Evolutionary conservation across 805 yeast species (phyloP).

Genomic region (Yarrowia porcina): DNA sequence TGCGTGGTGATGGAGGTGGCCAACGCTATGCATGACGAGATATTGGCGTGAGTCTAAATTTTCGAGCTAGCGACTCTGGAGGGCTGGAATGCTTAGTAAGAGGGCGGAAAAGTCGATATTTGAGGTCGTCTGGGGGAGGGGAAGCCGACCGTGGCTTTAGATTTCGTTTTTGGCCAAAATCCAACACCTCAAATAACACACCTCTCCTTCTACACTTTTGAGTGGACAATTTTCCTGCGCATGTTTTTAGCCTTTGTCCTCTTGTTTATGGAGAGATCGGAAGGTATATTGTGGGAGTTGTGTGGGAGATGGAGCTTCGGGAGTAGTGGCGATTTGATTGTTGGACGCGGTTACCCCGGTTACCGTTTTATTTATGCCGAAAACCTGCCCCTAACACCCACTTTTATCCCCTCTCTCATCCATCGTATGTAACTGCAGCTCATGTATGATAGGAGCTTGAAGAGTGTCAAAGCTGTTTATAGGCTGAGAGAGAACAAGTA

Average conservation of each 20-base stretch:
- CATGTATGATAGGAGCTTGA: no score
- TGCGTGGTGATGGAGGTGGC: slow-evolving; percentile 9
- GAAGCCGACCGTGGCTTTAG: neutral
- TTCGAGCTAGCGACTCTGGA: neutral
- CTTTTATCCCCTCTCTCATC: no score
- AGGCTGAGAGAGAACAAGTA: no score
- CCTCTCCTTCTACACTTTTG: neutral
- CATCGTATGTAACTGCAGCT: no score
- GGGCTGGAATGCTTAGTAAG: no score
- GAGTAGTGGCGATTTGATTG: no score
- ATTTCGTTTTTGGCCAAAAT: no score
- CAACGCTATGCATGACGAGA: slow-evolving; percentile 23
- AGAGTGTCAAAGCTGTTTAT: no score
- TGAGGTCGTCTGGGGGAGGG: neutral
- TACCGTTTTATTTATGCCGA: no score
- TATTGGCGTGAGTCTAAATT: slow-evolving; percentile 1
- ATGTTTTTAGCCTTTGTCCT: neutral
- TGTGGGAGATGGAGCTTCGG: neutral
- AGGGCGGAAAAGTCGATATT: no score
- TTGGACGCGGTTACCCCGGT: no score
- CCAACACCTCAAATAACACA: neutral
- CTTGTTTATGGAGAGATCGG: neutral
- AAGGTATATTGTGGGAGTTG: neutral
- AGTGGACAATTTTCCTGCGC: slow-evolving; percentile 13
- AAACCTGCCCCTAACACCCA: no score